Evolutionary conservation across 768 basidiomycete genomes (phyloP), one percentile per base, ranked within the genome.

Genomic region (Inosperma sp.): DNA sequence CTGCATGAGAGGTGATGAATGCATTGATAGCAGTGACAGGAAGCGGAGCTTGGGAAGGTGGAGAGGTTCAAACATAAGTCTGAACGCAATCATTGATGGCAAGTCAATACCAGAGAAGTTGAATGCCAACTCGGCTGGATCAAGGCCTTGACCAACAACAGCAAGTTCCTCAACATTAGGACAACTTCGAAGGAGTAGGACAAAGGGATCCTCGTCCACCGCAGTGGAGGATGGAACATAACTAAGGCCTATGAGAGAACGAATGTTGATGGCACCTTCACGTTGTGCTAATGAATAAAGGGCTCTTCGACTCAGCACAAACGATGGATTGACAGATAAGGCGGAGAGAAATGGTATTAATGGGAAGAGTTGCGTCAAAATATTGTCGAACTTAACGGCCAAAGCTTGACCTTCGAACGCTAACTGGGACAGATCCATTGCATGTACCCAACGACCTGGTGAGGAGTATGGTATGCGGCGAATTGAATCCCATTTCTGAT

Each of bases 401-500:
- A 83, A 75, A 7, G 72, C 66, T 56, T 74, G 70, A 21, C 76
- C 69, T 39, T 60, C 62, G 57, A 70, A 72, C 36, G 63, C 57
- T 27, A 88, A 57, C 17, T 68, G 65, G 4, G 87, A 83, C 5
- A 96, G 68, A 65, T 95, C 86, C 19, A 96, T 72, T 8, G 63
- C 66, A 52, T 83, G 85, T 1, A 95, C 81, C 86, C 90, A 94
- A 62, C 93, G 77, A 23, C 93, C 93, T 2, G 93, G 93, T 0
- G 86, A 78, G 4, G 91, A 93, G 60, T 86, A 88, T 0, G 88
- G 88, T 56, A 88, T 91, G 43, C 93, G 79, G 45, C 88, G 81
- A 50, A 95, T 82, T 36, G 89, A 88, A 59, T 93, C 90, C 93
- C 93, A 95, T 61, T 77, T 79, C 57, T 80, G 75, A 54, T 95